phyloP scores from a whole-genome alignment of 768 basidiomycete species.

The Lentinula detonsa region DNA sequence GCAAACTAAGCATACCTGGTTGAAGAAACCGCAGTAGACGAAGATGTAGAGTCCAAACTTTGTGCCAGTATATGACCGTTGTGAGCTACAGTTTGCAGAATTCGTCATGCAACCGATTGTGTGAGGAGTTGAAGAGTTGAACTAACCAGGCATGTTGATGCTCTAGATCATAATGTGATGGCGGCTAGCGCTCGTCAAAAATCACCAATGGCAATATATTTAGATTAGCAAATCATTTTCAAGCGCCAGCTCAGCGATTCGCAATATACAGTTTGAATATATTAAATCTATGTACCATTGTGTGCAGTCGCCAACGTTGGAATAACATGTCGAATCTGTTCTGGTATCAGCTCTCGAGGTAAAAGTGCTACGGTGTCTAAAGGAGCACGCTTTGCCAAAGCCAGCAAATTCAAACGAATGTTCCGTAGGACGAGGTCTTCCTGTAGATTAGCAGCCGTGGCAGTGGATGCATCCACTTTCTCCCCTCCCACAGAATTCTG shows the following conservation, averaged over 20 bases:
- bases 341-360: slow-evolving; percentile 60
- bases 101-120: neutral
- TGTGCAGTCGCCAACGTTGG: slow-evolving; percentile 30
- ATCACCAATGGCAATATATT: too few species aligned
- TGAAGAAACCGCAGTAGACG: slow-evolving; percentile 34
- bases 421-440: slow-evolving; percentile 48
- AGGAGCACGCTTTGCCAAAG: slow-evolving; percentile 73
- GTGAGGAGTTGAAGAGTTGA: neutral
- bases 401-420: slow-evolving; percentile 68
- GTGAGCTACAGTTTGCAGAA: neutral
- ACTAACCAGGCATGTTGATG: slow-evolving; percentile 1
- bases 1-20: slow-evolving; percentile 25
- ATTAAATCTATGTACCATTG: neutral
- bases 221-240: neutral
- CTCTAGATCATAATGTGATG: neutral
- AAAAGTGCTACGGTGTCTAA: slow-evolving; percentile 62
- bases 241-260: too few species aligned
- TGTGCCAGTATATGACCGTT: neutral
- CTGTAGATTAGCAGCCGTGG: neutral
- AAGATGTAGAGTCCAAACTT: slow-evolving; percentile 17
- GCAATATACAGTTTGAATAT: neutral
- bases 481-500: slow-evolving; percentile 9
- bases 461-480: slow-evolving; percentile 15
- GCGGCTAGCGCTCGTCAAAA: neutral
- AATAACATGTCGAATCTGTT: slow-evolving; percentile 56